Evolutionary conservation across 2,329 filamentous ascomycete genomes (phyloP).

Genomic region (Emergomyces pasteurianus): DNA sequence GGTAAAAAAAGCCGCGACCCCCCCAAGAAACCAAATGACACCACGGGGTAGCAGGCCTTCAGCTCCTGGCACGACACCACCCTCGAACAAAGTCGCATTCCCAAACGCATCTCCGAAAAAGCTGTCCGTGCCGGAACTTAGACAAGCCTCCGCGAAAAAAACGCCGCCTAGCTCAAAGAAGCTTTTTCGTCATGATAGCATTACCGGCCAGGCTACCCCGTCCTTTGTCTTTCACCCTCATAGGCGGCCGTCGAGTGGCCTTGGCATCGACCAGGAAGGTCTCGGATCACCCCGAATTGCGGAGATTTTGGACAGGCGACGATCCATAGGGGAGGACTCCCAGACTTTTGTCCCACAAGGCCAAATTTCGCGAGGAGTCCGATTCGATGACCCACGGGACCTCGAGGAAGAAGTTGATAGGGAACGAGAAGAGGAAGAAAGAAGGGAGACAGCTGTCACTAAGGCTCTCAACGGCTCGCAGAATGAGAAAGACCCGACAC

Average conservation of each 20-base stretch:
- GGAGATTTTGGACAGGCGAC: constrained; percentile 57
- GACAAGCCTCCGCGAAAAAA: constrained; percentile 27
- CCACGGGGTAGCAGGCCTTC: constrained; percentile 34
- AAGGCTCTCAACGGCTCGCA: constrained; percentile 33
- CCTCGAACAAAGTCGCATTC: constrained; percentile 35
- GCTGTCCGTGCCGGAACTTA: constrained; percentile 32
- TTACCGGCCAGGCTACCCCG: constrained; percentile 49
- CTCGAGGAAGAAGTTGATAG: constrained; percentile 53
- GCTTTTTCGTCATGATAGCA: constrained; percentile 44
- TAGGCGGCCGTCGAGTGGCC: constrained; percentile 48
- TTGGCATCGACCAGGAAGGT: constrained; percentile 58
- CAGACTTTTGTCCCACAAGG: constrained; percentile 49
- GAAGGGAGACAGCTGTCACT: constrained; percentile 44
- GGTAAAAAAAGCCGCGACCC: constrained; percentile 24
- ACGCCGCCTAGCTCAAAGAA: constrained; percentile 21
- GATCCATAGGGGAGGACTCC: constrained; percentile 57
- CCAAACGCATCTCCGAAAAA: constrained; percentile 39
- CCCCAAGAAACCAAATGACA: constrained; percentile 29
- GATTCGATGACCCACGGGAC: constrained; percentile 53
- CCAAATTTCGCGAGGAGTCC: constrained; percentile 35
- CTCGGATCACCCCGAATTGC: constrained; percentile 65
- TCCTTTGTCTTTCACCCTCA: constrained; percentile 53
- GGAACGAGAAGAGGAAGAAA: constrained; percentile 49
- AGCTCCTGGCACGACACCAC: constrained; percentile 41
- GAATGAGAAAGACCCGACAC: constrained; percentile 47